Conservation (phyloP, 768 basidiomycete genomes). For the Inosperma sp. region DNA sequence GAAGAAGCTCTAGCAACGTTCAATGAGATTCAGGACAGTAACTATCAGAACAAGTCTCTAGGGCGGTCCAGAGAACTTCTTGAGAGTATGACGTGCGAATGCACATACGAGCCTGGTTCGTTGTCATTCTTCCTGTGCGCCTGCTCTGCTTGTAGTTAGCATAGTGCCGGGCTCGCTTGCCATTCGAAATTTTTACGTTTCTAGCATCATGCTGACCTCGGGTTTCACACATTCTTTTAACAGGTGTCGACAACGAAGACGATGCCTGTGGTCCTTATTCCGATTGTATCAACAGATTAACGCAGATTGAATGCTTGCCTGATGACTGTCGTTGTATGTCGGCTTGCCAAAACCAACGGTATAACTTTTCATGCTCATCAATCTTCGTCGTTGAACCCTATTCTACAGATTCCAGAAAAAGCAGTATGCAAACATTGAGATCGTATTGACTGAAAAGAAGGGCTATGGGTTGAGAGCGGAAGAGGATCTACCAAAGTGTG, state of each 20-base stretch:
- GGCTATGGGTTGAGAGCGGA: constrained; percentile 89
- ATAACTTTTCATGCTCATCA: background rate
- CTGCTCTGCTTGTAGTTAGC: constrained; percentile 14
- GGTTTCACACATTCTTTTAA: constrained; percentile 26
- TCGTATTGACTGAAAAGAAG: constrained; percentile 93
- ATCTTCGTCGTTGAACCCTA: constrained; percentile 12
- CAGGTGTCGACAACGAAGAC: constrained; percentile 57
- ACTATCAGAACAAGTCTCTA: constrained; percentile 81
- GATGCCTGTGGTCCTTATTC: constrained; percentile 81
- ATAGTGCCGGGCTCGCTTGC: constrained; percentile 8
- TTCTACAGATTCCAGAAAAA: constrained; percentile 74
- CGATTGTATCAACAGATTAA: constrained; percentile 95
- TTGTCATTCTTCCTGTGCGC: constrained; percentile 26
- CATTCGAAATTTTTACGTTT: background rate
- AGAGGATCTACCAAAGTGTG: constrained; percentile 59
- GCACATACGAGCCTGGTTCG: constrained; percentile 77
- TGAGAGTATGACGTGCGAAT: constrained; percentile 97
- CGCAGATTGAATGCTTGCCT: constrained; percentile 93
- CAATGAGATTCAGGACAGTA: constrained; percentile 66
- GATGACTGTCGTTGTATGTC: constrained; percentile 81
- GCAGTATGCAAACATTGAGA: constrained; percentile 81
- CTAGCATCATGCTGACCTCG: constrained; percentile 5
- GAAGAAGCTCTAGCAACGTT: constrained; percentile 70
- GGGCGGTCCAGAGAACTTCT: constrained; percentile 85
- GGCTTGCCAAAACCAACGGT: constrained; percentile 94